Evolutionary conservation across 192 early-diverging fungal species (phyloP).

Genomic region (Kappamyces sp.): DNA sequence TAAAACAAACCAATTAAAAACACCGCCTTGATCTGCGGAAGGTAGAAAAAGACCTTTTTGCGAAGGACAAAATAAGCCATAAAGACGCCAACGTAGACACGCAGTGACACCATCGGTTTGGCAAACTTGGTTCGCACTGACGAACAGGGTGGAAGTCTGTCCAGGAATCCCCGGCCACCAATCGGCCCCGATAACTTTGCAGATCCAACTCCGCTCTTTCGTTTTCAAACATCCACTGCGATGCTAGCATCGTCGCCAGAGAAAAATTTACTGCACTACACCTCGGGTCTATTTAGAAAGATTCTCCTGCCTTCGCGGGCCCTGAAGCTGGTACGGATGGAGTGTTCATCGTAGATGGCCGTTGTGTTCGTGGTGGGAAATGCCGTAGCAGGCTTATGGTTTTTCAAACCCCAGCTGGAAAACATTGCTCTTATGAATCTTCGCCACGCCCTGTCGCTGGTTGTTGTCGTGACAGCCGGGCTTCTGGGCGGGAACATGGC

Average conservation of each 20-base stretch:
- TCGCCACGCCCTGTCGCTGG: neutral
- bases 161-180: neutral
- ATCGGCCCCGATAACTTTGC: neutral
- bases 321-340: too few species aligned
- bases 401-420: neutral
- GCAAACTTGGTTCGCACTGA: constrained; percentile 7
- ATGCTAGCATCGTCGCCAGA: neutral
- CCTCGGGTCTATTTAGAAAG: neutral
- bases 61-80: constrained; percentile 10
- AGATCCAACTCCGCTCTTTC: neutral
- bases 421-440: constrained; percentile 2
- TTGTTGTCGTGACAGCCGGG: constrained; percentile 1
- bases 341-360: too few species aligned
- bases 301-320: neutral
- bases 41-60: constrained; percentile 2
- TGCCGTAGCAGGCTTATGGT: neutral
- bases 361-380: neutral
- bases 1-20: neutral
- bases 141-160: neutral
- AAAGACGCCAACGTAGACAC: constrained; percentile 5
- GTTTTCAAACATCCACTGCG: neutral
- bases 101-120: constrained; percentile 2
- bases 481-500: constrained; percentile 7
- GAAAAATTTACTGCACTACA: neutral
- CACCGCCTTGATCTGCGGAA: constrained; percentile 9